Percentiles rank a stretch among this genome's conserved stretches.
phyloP scores from a whole-genome alignment of 495 filamentous ascomycete species.

The Neurospora terricola region DNA sequence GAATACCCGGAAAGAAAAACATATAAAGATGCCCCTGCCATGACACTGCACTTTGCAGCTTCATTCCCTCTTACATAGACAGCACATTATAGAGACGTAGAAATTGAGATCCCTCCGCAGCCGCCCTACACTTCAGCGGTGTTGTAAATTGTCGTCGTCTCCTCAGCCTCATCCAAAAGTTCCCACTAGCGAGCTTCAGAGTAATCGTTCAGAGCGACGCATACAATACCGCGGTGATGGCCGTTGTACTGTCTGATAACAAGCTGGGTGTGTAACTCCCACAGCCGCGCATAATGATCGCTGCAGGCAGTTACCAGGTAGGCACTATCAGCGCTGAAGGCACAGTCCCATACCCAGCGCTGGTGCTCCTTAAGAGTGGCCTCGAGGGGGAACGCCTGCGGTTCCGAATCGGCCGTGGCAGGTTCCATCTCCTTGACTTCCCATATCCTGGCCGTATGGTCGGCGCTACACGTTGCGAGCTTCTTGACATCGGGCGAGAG shows the following conservation, averaged over 20 bases:
- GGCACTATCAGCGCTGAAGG: conserved; percentile 91
- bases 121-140: neutral
- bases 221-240: conserved; percentile 90
- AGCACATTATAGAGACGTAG: neutral
- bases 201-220: conserved; percentile 95
- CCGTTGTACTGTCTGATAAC: conserved; percentile 98
- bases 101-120: neutral
- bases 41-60: neutral
- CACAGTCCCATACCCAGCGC: conserved; percentile 99
- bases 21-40: neutral
- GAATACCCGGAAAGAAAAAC: neutral
- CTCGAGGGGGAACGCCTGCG: conserved; percentile 60
- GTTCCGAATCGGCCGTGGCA: conserved; percentile 30
- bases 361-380: conserved; percentile 90
- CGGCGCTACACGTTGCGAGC: conserved; percentile 91
- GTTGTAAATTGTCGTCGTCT: neutral
- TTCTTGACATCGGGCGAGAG: conserved; percentile 96
- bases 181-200: conserved; percentile 54
- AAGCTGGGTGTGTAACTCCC: conserved; percentile 75
- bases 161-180: neutral
- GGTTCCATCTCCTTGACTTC: conserved; percentile 57
- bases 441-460: conserved; percentile 98
- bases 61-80: neutral
- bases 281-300: conserved; percentile 94
- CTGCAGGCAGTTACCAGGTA: conserved; percentile 97